A percentile compares a stretch with the other conserved stretches of the same genome.
These are phyloP conservation scores for Fusarium coicis DNA, from an alignment of 2,329 filamentous ascomycete species.

Conservation along the genomic window DNA sequence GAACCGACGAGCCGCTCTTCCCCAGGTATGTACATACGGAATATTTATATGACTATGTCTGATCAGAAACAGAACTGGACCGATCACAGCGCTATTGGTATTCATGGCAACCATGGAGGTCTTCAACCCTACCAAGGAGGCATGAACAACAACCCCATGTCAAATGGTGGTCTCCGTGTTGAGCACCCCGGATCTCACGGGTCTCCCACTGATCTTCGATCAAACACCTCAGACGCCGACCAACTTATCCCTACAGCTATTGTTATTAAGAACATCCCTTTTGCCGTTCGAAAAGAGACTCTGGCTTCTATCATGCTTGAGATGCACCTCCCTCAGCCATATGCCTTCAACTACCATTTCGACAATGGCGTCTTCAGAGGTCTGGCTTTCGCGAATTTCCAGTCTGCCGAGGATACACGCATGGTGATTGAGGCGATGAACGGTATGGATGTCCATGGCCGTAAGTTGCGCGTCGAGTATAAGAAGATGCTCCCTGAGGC, in stretches of 20 bases:
- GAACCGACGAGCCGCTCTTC: constrained; percentile 71
- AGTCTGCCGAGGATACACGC: constrained; percentile 91
- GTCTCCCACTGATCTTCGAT: constrained; percentile 55
- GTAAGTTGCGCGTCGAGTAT: constrained; percentile 96
- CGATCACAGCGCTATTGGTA: constrained; percentile 57
- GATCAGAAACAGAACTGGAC: constrained; percentile 59
- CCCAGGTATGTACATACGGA: constrained; percentile 66
- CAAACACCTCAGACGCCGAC: constrained; percentile 68
- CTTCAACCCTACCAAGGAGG: constrained; percentile 51
- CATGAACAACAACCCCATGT: constrained; percentile 51
- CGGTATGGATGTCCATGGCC: constrained; percentile 92
- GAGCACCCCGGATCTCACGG: constrained; percentile 54
- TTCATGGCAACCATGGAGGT: constrained; percentile 53
- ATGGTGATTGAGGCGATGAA: constrained; percentile 95
- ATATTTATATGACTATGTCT: constrained; percentile 5
- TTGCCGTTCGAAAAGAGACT: constrained; percentile 97
- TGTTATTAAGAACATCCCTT: constrained; percentile 99
- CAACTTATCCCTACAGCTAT: constrained; percentile 98
- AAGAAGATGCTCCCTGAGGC: constrained; percentile 99
- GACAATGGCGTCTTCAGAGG: constrained; percentile 97
- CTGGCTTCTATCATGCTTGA: constrained; percentile 94
- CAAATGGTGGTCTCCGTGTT: constrained; percentile 57
- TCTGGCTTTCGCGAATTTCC: constrained; percentile 97
- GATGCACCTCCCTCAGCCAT: constrained; percentile 90
- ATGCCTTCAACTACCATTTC: constrained; percentile 99